phyloP scores from a whole-genome alignment of 2,329 filamentous ascomycete genomes.

The Nigrospora sphaerica region DNA sequence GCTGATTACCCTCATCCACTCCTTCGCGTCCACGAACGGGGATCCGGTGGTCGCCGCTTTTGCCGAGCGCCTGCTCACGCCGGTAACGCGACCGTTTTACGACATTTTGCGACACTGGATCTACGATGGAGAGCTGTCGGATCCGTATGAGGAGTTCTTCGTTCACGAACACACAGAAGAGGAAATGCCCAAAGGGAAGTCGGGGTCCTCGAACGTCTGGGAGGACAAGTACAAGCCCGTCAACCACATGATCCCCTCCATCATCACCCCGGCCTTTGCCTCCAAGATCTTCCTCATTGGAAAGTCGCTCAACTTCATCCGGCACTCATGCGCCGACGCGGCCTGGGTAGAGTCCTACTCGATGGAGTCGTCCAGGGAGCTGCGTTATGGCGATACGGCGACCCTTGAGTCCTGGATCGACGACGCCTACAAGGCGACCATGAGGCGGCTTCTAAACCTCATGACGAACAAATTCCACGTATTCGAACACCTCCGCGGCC shows the following conservation, averaged over 20 bases:
- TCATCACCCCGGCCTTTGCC: conserved; percentile 88
- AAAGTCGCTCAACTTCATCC: conserved; percentile 96
- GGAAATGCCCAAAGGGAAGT: conserved; percentile 36
- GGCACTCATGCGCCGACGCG: conserved; percentile 88
- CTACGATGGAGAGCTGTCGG: conserved; percentile 95
- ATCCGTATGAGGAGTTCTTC: conserved; percentile 93
- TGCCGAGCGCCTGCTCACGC: conserved; percentile 77
- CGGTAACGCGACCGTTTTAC: conserved; percentile 92
- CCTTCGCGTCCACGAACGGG: conserved; percentile 86
- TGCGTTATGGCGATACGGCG: conserved; percentile 87
- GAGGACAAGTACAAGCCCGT: conserved; percentile 93
- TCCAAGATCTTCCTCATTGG: conserved; percentile 96
- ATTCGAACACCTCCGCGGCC: conserved; percentile 81
- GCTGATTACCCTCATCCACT: conserved; percentile 87
- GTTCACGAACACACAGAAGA: conserved; percentile 71
- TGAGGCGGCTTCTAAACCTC: conserved; percentile 86
- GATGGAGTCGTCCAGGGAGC: conserved; percentile 83
- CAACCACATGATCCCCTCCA: conserved; percentile 81
- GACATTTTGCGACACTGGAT: conserved; percentile 96
- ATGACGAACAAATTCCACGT: conserved; percentile 95
- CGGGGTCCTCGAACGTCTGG: conserved; percentile 84
- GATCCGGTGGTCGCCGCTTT: conserved; percentile 92
- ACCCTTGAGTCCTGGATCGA: conserved; percentile 91
- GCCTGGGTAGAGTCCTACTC: conserved; percentile 95
- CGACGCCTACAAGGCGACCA: conserved; percentile 95